Percentiles rank a stretch among this genome's conserved stretches.
Conservation (phyloP, 768 basidiomycete species). For the Boletus vermiculosoides region DNA sequence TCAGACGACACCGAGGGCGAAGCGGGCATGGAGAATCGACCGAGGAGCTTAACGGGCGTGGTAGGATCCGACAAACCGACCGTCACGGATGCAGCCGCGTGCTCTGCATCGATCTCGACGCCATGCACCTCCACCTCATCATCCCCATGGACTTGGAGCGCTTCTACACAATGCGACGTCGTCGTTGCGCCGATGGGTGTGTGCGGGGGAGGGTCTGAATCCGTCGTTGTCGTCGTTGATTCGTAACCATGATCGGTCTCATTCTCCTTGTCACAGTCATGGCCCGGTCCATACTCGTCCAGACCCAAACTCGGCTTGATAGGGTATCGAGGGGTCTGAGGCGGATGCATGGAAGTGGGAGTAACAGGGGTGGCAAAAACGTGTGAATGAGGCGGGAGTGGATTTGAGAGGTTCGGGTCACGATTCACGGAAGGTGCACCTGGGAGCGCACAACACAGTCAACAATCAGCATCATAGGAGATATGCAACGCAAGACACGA, state of each 20-base stretch:
- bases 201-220: constrained; percentile 27
- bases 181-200: constrained; percentile 21
- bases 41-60: constrained; percentile 16
- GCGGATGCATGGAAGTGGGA: neutral
- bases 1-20: constrained; percentile 1
- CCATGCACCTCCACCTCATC: constrained; percentile 7
- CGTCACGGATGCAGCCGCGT: neutral
- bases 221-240: constrained; percentile 27
- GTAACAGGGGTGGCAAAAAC: neutral
- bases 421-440: constrained; percentile 15
- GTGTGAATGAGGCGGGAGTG: constrained; percentile 6
- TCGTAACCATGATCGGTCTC: constrained; percentile 28
- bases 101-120: constrained; percentile 7
- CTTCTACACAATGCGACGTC: constrained; percentile 4
- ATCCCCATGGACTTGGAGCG: constrained; percentile 13
- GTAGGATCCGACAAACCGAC: constrained; percentile 14
- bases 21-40: constrained; percentile 10
- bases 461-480: constrained; percentile 10
- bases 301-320: constrained; percentile 2
- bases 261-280: constrained; percentile 20
- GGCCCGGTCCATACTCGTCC: constrained; percentile 5
- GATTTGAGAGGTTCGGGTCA: constrained; percentile 8
- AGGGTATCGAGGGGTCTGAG: constrained; percentile 1
- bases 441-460: constrained; percentile 4
- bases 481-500: neutral